These are phyloP conservation scores for Dendryphion nanum DNA, from an alignment of 2,329 filamentous ascomycete species.

Conservation along the genomic window DNA sequence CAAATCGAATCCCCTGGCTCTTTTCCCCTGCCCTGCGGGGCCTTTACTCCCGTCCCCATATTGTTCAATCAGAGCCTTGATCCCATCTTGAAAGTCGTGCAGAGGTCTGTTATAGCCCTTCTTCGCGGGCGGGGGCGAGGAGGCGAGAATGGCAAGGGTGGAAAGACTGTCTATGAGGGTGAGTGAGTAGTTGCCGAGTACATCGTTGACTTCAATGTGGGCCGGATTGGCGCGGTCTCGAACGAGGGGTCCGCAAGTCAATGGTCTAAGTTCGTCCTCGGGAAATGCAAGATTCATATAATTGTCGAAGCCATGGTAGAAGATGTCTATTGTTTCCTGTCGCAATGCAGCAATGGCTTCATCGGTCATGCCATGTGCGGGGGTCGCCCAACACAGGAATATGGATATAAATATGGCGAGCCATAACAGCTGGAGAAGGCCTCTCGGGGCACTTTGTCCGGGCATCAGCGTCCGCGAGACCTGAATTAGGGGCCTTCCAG, in stretches of 20 bases:
- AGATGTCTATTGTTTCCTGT: conserved; percentile 65
- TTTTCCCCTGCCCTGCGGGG: conserved; percentile 65
- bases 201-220: conserved; percentile 88
- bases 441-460: conserved; percentile 20
- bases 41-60: conserved; percentile 83
- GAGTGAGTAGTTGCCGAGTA: conserved; percentile 93
- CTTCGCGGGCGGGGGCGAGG: conserved; percentile 58
- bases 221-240: conserved; percentile 77
- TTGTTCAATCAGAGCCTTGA: conserved; percentile 71
- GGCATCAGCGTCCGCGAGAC: too few relatives aligned
- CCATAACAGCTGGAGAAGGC: conserved; percentile 28
- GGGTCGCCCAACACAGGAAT: conserved; percentile 31
- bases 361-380: conserved; percentile 46
- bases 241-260: conserved; percentile 80
- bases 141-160: conserved; percentile 88
- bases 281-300: conserved; percentile 95
- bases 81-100: conserved; percentile 71
- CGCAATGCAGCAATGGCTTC: conserved; percentile 39
- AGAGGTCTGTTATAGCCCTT: conserved; percentile 54
- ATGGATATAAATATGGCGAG: conserved; percentile 28
- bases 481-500: conserved; percentile 27
- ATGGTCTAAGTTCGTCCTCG: conserved; percentile 88
- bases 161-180: conserved; percentile 94
- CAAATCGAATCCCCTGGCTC: conserved; percentile 82
- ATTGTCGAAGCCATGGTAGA: conserved; percentile 95